Evolutionary conservation across 352 stramenopile genomes (phyloP).

Genomic region (Phytophthora pinifolia): DNA sequence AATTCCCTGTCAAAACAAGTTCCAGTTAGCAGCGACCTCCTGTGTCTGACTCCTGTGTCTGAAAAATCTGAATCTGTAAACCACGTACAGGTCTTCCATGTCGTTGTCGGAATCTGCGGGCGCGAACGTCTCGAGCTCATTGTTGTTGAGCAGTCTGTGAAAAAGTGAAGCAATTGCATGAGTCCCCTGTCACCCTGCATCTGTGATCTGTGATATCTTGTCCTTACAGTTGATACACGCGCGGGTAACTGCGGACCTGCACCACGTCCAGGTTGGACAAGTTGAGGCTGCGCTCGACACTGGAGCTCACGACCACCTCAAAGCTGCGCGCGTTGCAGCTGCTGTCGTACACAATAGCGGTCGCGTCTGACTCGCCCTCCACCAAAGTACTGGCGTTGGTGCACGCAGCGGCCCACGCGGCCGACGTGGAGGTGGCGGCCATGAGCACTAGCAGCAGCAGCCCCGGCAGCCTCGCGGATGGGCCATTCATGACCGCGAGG

Average conservation of each 20-base stretch:
- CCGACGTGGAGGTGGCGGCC: slow-evolving; percentile 3
- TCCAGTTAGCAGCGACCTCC: slow-evolving; percentile 3
- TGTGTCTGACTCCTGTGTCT: too few species aligned
- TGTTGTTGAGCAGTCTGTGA: slow-evolving; percentile 55
- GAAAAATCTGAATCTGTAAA: not conserved
- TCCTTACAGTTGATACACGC: slow-evolving; percentile 56
- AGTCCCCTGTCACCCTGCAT: too few species aligned
- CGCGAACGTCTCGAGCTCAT: slow-evolving; percentile 54
- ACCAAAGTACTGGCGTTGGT: slow-evolving; percentile 47
- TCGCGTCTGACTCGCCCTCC: slow-evolving; percentile 28
- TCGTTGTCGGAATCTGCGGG: slow-evolving; percentile 42
- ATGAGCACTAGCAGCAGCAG: slow-evolving; percentile 12
- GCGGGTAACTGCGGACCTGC: slow-evolving; percentile 47
- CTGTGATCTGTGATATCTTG: too few species aligned
- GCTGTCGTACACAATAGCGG: slow-evolving; percentile 57
- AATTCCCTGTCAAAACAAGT: slow-evolving; percentile 35
- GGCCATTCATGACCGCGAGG: slow-evolving; percentile 24
- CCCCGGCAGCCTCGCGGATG: slow-evolving; percentile 16
- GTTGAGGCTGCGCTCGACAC: slow-evolving; percentile 50
- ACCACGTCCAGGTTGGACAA: slow-evolving; percentile 62
- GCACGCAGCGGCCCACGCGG: slow-evolving; percentile 22
- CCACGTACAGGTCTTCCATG: slow-evolving; percentile 53
- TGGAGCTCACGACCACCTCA: slow-evolving; percentile 34
- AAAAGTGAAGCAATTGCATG: too few species aligned
- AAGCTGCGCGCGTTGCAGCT: slow-evolving; percentile 45